phyloP scores from a whole-genome alignment of 2,329 filamentous ascomycete species.

The Alternaria sp. region DNA sequence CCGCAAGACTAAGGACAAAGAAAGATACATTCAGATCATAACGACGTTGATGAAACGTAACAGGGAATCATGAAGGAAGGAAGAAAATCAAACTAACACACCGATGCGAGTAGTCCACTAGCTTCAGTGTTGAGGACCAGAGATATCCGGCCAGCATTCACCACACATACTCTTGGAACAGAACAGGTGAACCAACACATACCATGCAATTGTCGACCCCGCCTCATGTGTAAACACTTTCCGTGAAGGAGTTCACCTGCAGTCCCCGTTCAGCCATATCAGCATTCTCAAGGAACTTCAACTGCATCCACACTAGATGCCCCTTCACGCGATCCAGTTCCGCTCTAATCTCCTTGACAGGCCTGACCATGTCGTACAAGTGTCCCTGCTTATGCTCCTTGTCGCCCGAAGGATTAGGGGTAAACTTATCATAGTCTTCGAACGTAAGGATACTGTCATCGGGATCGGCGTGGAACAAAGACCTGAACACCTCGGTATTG shows the following conservation, averaged over 20 bases:
- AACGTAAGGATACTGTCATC: slow-evolving; percentile 91
- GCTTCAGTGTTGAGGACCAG: neutral
- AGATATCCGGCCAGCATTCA: neutral
- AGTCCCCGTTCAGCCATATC: slow-evolving; percentile 90
- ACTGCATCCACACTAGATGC: slow-evolving; percentile 94
- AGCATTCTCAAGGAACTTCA: slow-evolving; percentile 83
- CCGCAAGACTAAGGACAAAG: neutral
- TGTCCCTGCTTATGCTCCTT: slow-evolving; percentile 78
- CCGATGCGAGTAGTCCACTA: neutral
- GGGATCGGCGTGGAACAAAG: slow-evolving; percentile 86
- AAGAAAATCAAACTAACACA: neutral
- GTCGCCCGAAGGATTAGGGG: slow-evolving; percentile 63
- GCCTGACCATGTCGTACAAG: slow-evolving; percentile 76
- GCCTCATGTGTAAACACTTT: slow-evolving; percentile 77
- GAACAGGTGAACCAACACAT: no score
- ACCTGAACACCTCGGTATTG: slow-evolving; percentile 80
- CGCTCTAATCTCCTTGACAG: slow-evolving; percentile 72
- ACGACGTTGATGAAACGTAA: neutral
- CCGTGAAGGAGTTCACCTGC: slow-evolving; percentile 85
- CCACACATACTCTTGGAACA: neutral
- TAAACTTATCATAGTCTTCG: slow-evolving; percentile 85
- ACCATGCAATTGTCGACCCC: neutral
- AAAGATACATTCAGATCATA: neutral
- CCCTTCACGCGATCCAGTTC: slow-evolving; percentile 84
- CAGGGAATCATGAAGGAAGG: neutral